Base-by-base conservation (phyloP, 106 monocot species). In the Alisma plantagoaquatica region DNA sequence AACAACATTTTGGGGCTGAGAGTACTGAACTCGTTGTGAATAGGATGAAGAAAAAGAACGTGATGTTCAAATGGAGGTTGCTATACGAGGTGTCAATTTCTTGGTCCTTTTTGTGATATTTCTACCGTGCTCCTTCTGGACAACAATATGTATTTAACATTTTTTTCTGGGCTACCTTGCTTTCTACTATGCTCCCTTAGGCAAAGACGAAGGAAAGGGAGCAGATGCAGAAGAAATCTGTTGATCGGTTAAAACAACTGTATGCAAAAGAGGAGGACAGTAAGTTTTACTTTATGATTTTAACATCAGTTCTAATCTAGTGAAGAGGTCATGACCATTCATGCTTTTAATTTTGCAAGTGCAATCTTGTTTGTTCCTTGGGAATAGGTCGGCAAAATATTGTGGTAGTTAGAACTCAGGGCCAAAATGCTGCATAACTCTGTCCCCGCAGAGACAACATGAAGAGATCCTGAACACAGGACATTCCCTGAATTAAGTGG, bases 141-240 rank as follows among this genome's bases (percentile, higher is more conserved):
- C n/a, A n/a, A n/a, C n/a, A n/a, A n/a, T n/a, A n/a, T 43, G 23
- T 17, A 12, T 10, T 53, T 27, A 9, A 41, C 9, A n/a, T 6
- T 0, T 35, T 41, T 19, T 29, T 53, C 3, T 22, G 0, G 42
- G 16, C 2, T 3, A 31, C 38, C 19, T 35, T 43, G 7, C 26
- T 41, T 23, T 32, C 31, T 19, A 2, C 18, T 31, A 21, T 62
- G 27, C 35, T 3, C 46, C 41, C 57, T 42, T 49, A 94, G 94
- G 94, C 77, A 41, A 88, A 88, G 59, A 59, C 9, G 31, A 73
- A 81, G 56, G 77, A 73, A 59, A 74, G 75, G 50, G 75, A 84
- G 75, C 54, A 56, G 32, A 69, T 66, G 54, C 58, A 72, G 53
- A 47, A 65, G 44, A 71, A 63, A 68, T 65, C 65, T 5, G 59